These are phyloP conservation scores for Aureobasidium zeae DNA, from an alignment of 2,329 filamentous ascomycete genomes.

Conservation along the genomic window DNA sequence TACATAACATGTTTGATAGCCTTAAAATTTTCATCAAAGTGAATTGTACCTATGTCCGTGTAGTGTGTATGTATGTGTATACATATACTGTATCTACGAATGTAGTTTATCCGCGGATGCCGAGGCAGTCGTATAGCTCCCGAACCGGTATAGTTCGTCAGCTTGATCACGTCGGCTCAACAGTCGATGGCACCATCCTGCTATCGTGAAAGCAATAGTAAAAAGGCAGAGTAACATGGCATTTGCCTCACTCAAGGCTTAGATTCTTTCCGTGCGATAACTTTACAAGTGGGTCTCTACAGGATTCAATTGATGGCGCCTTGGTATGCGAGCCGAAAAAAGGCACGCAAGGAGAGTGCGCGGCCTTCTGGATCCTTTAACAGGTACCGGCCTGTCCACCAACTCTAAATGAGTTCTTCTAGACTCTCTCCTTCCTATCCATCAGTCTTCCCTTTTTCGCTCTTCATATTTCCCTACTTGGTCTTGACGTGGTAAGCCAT, in stretches of 20 bases:
- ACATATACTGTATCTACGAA: too few relatives aligned
- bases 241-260: not conserved
- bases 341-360: not conserved
- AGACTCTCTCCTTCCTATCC: not conserved
- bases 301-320: not conserved
- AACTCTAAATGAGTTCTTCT: conserved; percentile 5
- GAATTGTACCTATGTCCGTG: too few relatives aligned
- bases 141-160: conserved; percentile 3
- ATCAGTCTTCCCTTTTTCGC: not conserved
- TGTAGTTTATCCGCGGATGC: too few relatives aligned
- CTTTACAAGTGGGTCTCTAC: not conserved
- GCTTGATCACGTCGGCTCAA: conserved; percentile 14
- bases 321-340: not conserved
- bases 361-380: not conserved
- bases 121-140: too few relatives aligned
- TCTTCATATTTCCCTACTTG: not conserved
- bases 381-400: not conserved
- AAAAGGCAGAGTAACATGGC: not conserved
- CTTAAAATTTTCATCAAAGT: too few relatives aligned
- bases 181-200: conserved; percentile 8
- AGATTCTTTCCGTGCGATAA: not conserved
- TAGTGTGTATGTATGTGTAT: too few relatives aligned
- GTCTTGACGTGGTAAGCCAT: conserved; percentile 6
- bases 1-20: too few relatives aligned
- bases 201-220: not conserved